Evolutionary conservation across 2,329 filamentous ascomycete species (phyloP).

Genomic region (Chaetomiaceae sp.): DNA sequence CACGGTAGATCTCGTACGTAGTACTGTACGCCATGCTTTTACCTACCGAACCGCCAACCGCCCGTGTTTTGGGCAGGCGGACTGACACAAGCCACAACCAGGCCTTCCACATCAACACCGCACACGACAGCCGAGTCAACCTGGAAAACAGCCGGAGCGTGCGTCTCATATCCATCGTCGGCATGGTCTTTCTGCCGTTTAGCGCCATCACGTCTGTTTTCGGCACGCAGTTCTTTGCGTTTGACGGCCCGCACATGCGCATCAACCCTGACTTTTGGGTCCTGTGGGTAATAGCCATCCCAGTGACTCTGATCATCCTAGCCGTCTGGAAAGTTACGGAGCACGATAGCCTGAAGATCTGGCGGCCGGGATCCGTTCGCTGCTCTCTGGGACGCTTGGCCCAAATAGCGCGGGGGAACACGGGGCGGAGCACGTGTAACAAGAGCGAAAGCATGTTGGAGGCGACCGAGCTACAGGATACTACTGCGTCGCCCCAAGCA

Average conservation of each 20-base stretch:
- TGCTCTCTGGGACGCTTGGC: too few relatives aligned
- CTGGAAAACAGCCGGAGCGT: slow-evolving; percentile 14
- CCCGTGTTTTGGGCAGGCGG: too few relatives aligned
- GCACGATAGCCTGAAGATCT: background rate
- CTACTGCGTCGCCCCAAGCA: too few relatives aligned
- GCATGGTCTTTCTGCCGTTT: slow-evolving; percentile 16
- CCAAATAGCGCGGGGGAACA: too few relatives aligned
- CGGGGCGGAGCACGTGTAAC: too few relatives aligned
- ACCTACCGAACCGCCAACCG: too few relatives aligned
- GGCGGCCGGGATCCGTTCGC: too few relatives aligned
- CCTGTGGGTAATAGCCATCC: slow-evolving; percentile 8
- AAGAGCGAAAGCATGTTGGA: too few relatives aligned
- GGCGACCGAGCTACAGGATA: too few relatives aligned
- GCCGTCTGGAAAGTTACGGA: slow-evolving; percentile 1
- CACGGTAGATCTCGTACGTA: slow-evolving; percentile 4
- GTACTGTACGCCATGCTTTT: too few relatives aligned
- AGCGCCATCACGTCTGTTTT: slow-evolving; percentile 12
- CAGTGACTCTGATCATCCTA: slow-evolving; percentile 6
- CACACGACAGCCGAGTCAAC: slow-evolving; percentile 10
- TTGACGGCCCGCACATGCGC: background rate
- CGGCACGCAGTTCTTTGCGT: slow-evolving; percentile 17
- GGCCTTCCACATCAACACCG: slow-evolving; percentile 12
- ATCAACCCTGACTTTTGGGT: slow-evolving; percentile 15
- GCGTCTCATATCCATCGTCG: slow-evolving; percentile 16
- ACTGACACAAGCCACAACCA: too few relatives aligned